A percentile compares a stretch with the other conserved stretches of the same genome.
Evolutionary conservation across 179 eudicot species (phyloP).

Genomic region (Spergularia azorica): DNA sequence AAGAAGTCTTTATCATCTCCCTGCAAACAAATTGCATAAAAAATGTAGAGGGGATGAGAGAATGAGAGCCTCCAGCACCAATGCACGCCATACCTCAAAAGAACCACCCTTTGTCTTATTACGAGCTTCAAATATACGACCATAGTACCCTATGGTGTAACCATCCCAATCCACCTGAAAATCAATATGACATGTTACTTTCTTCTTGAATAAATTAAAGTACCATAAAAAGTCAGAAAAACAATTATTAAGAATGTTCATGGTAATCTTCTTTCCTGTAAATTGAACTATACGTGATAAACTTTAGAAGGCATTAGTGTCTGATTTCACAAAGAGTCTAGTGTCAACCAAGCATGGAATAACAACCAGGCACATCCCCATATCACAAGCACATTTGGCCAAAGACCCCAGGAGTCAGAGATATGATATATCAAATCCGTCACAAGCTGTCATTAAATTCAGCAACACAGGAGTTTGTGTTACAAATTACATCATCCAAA

Average conservation of each 20-base stretch:
- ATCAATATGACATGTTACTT: conserved; percentile 1
- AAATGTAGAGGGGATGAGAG: conserved; percentile 1
- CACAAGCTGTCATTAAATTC: neutral
- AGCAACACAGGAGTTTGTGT: neutral
- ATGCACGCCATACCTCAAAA: conserved; percentile 62
- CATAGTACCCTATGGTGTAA: conserved; percentile 96
- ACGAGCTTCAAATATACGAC: conserved; percentile 98
- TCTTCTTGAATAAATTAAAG: neutral
- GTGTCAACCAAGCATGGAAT: neutral
- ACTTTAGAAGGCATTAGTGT: neutral
- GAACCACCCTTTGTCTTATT: conserved; percentile 99
- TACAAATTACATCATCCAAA: neutral
- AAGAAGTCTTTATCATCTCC: conserved; percentile 86
- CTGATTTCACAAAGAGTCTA: neutral
- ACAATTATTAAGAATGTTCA: conserved; percentile 2
- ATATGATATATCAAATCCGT: neutral
- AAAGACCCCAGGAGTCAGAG: neutral
- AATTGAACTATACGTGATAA: neutral
- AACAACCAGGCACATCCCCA: neutral
- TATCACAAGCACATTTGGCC: neutral
- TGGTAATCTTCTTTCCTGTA: too few species aligned
- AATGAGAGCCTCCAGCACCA: neutral
- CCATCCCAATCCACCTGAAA: conserved; percentile 98
- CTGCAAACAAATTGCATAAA: conserved; percentile 41
- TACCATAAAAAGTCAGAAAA: neutral